Percentiles rank a stretch among this genome's conserved stretches.
Conservation (phyloP, 176 grass and related monocot genomes). For the Puccinellia tenuiflora region DNA sequence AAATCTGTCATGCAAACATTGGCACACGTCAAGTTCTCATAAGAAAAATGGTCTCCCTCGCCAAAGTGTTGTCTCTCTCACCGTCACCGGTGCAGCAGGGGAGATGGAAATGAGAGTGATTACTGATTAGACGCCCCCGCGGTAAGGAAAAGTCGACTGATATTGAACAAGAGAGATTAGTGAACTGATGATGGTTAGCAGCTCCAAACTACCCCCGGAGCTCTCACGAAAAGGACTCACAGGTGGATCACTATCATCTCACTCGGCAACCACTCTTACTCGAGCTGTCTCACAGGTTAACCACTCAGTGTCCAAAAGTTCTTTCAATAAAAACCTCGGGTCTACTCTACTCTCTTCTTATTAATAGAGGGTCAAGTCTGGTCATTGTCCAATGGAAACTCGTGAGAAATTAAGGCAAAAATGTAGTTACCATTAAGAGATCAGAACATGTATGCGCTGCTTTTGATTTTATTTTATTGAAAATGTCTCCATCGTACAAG, state of each 20-base stretch:
- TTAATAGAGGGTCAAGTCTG: neutral
- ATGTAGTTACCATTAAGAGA: neutral
- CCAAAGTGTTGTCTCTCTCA: neutral
- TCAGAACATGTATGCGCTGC: neutral
- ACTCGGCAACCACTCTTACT: neutral
- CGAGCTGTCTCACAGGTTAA: neutral
- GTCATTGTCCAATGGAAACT: neutral
- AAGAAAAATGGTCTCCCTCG: no score
- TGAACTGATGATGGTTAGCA: neutral
- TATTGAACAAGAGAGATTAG: neutral
- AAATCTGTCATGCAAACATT: no score
- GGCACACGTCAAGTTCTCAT: no score
- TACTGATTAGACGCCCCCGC: no score
- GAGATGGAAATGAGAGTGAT: neutral
- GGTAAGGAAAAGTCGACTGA: neutral
- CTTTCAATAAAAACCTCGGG: neutral
- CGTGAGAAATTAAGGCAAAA: neutral
- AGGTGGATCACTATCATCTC: neutral
- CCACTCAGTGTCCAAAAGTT: neutral
- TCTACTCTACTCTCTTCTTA: no score
- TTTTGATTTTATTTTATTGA: neutral
- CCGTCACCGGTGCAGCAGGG: neutral
- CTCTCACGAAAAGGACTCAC: neutral
- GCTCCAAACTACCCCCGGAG: neutral
- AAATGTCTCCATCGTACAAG: neutral